These are phyloP conservation scores for Curvularia eragrostidis DNA, from an alignment of 2,329 filamentous ascomycete genomes.

Conservation along the genomic window DNA sequence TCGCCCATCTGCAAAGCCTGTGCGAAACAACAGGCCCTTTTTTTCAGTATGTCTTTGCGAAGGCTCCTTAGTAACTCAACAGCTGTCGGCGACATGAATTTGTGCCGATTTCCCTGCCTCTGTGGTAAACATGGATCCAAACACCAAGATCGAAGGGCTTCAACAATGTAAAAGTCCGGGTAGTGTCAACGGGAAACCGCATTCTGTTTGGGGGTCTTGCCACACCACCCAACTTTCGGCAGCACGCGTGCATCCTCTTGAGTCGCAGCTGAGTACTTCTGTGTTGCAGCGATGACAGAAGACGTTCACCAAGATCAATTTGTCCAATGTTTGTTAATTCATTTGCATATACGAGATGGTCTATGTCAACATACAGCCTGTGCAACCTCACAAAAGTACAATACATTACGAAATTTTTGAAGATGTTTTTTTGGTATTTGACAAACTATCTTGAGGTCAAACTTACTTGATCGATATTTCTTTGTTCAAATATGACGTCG, in stretches of 20 bases:
- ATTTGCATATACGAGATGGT: neutral
- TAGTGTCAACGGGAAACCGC: neutral
- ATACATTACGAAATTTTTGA: neutral
- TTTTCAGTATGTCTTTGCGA: neutral
- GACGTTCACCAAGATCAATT: neutral
- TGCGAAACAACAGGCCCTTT: no score
- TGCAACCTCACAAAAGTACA: neutral
- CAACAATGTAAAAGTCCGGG: neutral
- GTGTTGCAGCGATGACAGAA: neutral
- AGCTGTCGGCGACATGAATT: neutral
- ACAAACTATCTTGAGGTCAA: neutral
- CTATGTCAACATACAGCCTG: neutral
- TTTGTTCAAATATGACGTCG: neutral
- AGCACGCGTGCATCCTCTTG: neutral
- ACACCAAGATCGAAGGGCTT: neutral
- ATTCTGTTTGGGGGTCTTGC: neutral
- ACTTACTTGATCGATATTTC: neutral
- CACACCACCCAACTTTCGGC: neutral
- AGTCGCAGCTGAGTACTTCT: neutral
- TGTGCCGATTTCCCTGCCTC: neutral
- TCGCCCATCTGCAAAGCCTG: no score
- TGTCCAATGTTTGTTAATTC: neutral
- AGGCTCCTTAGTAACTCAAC: neutral
- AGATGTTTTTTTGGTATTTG: neutral
- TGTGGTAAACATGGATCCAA: neutral